Evolutionary conservation across 305 asterid species (phyloP), one percentile per base, ranked within the genome.

Genomic region (Petunia hybrid): DNA sequence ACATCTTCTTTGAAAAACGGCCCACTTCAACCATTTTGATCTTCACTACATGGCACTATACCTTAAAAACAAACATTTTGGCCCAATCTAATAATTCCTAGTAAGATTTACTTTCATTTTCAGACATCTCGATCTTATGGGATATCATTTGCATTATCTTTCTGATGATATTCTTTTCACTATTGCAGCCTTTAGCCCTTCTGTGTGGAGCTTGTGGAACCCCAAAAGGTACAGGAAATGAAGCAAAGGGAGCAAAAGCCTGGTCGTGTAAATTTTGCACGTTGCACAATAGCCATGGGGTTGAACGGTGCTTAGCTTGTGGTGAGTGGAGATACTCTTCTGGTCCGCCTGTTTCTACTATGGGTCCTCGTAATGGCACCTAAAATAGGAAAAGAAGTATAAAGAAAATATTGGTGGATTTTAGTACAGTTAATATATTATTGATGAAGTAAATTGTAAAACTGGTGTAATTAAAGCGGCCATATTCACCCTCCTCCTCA

Each of bases 211-310:
- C 91, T 48, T 92, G 94, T 75, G 91, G 90, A 86, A 68, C 92
- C 43, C 80, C 85, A 61, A 90, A 84, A 84, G 84, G 83, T 46
- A 84, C 66, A 84, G 89, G 45, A 82, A 78, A 81, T 3, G 91
- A 84, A 80, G 85, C 78, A 39, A 83, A 81, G 80, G 86, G 81
- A 87, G 46, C 80, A 36, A 86, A 80, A 75, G 78, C 80, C 60
- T 94, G 98, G 98, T 81, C 90, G 41, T 94, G 98, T 86, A 94
- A 94, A 85, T 89, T 91, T 74, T 94, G 98, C 87, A 91, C 94
- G 16, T 85, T 94, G 38, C 86, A 91, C 12, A 94, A 92, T 85
- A 80, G 83, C 82, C 77, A 62, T 22, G 89, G 82, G 76, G 82
- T 85, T 2, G 91, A 92, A 75, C 86, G 91, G 84, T 91, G 97